Evolutionary conservation across 768 basidiomycete genomes (phyloP).

Genomic region (Tricholoma hemisulphureum): DNA sequence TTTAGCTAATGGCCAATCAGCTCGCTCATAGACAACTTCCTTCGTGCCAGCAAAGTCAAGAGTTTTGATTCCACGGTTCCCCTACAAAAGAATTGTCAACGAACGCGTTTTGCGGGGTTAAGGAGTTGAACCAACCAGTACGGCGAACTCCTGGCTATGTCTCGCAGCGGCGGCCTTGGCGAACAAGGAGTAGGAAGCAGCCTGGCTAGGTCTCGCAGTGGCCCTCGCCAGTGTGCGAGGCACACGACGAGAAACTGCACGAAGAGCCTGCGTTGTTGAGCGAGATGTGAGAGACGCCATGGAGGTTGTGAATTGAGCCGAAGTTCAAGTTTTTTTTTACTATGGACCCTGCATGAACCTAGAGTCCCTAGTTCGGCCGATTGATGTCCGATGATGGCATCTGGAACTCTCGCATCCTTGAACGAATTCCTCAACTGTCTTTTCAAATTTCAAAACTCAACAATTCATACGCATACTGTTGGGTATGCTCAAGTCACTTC

Average conservation of each 20-base stretch:
- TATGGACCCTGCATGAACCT: no score
- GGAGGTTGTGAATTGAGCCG: constrained; percentile 28
- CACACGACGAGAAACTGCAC: constrained; percentile 65
- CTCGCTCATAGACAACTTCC: constrained; percentile 92
- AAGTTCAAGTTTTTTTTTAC: neutral
- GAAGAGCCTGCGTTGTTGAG: constrained; percentile 60
- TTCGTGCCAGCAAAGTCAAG: constrained; percentile 95
- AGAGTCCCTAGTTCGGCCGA: neutral
- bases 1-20: constrained; percentile 97
- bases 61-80: constrained; percentile 84
- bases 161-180: constrained; percentile 46
- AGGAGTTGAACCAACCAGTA: constrained; percentile 30
- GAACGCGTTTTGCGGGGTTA: neutral
- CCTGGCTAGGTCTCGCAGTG: constrained; percentile 41
- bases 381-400: no score
- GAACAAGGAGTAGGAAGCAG: constrained; percentile 70
- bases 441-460: no score
- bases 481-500: no score
- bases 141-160: constrained; percentile 31
- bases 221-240: constrained; percentile 46
- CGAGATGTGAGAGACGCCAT: constrained; percentile 69
- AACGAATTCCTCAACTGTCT: no score
- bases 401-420: no score
- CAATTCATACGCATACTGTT: no score
- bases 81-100: constrained; percentile 31